Conservation (phyloP, 2,329 filamentous ascomycete genomes). For the Paracorniculantispora psalliotae region DNA sequence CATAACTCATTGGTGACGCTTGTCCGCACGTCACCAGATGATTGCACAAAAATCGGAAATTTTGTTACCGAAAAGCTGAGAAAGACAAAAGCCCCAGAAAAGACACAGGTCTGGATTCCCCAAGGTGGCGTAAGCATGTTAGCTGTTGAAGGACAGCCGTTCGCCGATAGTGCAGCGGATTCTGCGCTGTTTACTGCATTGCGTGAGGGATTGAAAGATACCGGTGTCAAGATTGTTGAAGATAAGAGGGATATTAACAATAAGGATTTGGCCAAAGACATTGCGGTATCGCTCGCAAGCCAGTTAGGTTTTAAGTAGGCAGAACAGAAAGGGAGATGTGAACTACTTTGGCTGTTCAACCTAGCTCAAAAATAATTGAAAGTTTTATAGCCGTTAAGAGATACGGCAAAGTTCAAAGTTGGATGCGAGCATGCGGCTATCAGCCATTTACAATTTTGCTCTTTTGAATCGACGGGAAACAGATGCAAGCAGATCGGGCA, state of each 20-base stretch:
- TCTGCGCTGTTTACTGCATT: slow-evolving; percentile 50
- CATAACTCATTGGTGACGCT: slow-evolving; percentile 65
- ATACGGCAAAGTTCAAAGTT: too few species aligned
- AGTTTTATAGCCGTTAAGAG: too few species aligned
- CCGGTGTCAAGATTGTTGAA: slow-evolving; percentile 43
- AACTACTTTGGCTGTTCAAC: too few species aligned
- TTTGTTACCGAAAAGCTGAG: slow-evolving; percentile 53
- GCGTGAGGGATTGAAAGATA: slow-evolving; percentile 41
- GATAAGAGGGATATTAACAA: slow-evolving; percentile 52
- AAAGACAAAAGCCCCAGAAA: slow-evolving; percentile 30
- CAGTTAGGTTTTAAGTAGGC: slow-evolving; percentile 21
- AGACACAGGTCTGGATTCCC: slow-evolving; percentile 55
- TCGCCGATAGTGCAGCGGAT: slow-evolving; percentile 41
- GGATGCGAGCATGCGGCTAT: too few species aligned
- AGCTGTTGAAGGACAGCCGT: slow-evolving; percentile 47
- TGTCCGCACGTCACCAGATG: slow-evolving; percentile 57
- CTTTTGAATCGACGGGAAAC: neutral
- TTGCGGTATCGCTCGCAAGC: slow-evolving; percentile 37
- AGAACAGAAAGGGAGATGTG: neutral
- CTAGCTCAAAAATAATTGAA: too few species aligned
- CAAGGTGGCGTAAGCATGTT: slow-evolving; percentile 58
- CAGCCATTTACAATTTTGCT: too few species aligned
- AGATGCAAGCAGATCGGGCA: neutral
- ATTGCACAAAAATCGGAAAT: slow-evolving; percentile 49
- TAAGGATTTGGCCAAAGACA: slow-evolving; percentile 40